Evolutionary conservation across 805 yeast genomes (phyloP), one percentile per base, ranked within the genome.

Genomic region (Kodamaea lidongshanica): DNA sequence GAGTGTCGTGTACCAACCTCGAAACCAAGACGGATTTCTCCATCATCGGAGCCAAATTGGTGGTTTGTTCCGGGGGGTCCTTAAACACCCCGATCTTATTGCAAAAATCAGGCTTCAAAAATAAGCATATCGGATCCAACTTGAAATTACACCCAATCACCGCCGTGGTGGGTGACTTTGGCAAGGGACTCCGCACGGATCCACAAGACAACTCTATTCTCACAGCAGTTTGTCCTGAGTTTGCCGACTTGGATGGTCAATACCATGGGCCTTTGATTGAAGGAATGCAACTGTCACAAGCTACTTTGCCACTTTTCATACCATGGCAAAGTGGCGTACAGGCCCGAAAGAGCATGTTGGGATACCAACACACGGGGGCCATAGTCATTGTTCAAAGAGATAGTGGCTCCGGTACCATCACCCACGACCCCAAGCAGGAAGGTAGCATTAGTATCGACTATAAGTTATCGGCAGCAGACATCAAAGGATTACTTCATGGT

Each of bases 251-350:
- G 19, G 78, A 73, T 41, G 77, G 77, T 3, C 49, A 60, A 31
- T 67, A 57, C 4, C 74, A 71, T 42, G 79, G 79, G 1, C 65
- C 72, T 7, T 67, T 61, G 46, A 58, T 73, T 33, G 79, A 73
- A 47, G 56, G 74, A 3, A 34, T 67, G 15, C n/a, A n/a, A n/a
- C n/a, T n/a, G n/a, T n/a, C 39, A 46, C 58, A n/a, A 78, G 77
- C 3, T 46, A 42, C 21, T 27, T 69, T 12, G 54, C 57, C 25
- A 30, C 51, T n/a, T 11, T 67, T 58, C 38, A 18, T 57, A 7
- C 77, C 77, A 2, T 72, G 71, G 70, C 27, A 42, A 5, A 41
- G 53, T 2, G 58, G 67, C 18, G 50, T 50, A 19, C 47, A 52
- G 17, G 38, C 43, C 15, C 52, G 72, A 31, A 37, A 45, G 29